Conservation (phyloP, 371 early-diverging fungal species). For the Nematocida sp. region DNA sequence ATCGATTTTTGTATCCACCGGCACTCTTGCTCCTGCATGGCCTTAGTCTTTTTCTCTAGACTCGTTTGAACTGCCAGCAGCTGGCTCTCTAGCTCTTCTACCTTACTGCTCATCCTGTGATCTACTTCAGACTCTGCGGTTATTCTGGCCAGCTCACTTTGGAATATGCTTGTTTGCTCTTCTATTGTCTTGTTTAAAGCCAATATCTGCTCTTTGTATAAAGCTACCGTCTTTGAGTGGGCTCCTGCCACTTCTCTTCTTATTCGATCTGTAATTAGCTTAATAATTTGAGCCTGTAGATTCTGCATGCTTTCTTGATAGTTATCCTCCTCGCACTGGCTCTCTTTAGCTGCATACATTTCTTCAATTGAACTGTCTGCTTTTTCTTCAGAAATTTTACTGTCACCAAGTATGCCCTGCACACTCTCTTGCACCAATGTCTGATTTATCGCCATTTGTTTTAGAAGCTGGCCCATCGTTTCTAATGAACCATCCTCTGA, state of each 20-base stretch:
- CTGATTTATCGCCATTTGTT: too few relatives aligned
- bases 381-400: too few relatives aligned
- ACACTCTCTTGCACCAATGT: too few relatives aligned
- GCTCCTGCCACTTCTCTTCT: neutral
- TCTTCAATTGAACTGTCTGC: too few relatives aligned
- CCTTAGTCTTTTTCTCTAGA: neutral
- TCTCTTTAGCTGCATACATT: too few relatives aligned
- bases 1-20: constrained; percentile 3
- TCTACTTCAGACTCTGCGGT: neutral
- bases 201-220: neutral
- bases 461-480: too few relatives aligned
- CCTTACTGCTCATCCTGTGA: neutral
- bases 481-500: too few relatives aligned
- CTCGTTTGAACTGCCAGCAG: neutral
- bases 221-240: neutral
- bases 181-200: neutral
- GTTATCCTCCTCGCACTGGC: neutral
- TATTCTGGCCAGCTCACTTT: neutral
- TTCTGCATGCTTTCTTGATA: neutral
- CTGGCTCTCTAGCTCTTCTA: neutral
- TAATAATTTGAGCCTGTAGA: neutral
- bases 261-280: neutral
- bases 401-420: too few relatives aligned
- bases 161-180: neutral
- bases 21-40: neutral